These are phyloP conservation scores for Talaromyces sp. DNA, from an alignment of 2,329 filamentous ascomycete genomes.

Conservation along the genomic window DNA sequence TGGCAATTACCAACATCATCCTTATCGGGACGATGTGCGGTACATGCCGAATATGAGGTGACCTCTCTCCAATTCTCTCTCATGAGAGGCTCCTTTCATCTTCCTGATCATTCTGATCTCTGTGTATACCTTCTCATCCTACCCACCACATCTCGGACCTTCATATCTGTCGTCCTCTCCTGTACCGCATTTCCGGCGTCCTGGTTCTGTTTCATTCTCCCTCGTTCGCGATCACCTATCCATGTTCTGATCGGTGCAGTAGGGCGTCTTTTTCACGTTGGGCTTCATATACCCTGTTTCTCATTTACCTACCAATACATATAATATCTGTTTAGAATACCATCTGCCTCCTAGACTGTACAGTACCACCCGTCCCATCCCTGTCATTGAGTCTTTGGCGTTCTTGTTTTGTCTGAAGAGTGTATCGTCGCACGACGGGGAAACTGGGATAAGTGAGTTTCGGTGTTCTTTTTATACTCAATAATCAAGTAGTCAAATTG, in stretches of 20 bases:
- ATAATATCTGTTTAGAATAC: background rate
- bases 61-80: background rate
- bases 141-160: background rate
- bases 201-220: background rate
- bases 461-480: background rate
- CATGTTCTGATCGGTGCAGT: background rate
- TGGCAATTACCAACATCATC: conserved; percentile 9
- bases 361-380: background rate
- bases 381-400: background rate
- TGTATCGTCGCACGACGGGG: background rate
- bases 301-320: background rate
- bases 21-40: conserved; percentile 9
- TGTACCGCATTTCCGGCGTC: conserved; percentile 9
- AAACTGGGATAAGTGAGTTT: background rate
- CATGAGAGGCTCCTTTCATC: background rate
- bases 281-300: background rate
- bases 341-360: background rate
- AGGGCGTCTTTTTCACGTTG: background rate
- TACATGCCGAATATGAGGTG: conserved; percentile 1
- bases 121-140: background rate
- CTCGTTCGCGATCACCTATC: background rate
- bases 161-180: background rate
- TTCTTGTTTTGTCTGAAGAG: background rate
- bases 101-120: background rate
- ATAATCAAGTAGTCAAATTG: background rate